Conservation (phyloP, 495 filamentous ascomycete genomes). For the Penicillium subrubescens region DNA sequence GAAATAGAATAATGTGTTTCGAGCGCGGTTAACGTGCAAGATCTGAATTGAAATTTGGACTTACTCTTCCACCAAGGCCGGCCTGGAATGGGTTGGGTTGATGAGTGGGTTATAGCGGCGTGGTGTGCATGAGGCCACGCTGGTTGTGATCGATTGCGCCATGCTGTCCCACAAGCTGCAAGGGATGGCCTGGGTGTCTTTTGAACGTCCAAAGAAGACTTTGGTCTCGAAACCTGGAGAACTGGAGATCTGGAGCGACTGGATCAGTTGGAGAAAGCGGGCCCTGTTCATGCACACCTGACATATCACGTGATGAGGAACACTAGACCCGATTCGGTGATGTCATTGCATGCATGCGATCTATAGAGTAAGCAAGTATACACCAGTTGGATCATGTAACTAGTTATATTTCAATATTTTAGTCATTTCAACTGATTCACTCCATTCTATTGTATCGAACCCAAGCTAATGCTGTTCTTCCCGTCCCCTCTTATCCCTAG, state of each 20-base stretch:
- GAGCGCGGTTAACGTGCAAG: not conserved
- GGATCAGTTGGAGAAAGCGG: constrained; percentile 7
- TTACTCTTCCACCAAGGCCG: constrained; percentile 47
- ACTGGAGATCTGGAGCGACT: not conserved
- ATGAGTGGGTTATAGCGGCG: constrained; percentile 42
- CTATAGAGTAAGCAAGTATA: not conserved
- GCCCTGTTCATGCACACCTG: not conserved
- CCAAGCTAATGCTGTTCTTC: not conserved
- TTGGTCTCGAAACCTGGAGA: not conserved
- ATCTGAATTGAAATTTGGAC: constrained; percentile 4
- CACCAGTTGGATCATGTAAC: too few relatives aligned
- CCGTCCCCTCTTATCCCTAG: not conserved
- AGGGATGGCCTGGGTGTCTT: not conserved
- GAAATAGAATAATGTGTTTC: not conserved
- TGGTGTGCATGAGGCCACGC: constrained; percentile 9
- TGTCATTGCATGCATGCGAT: constrained; percentile 10
- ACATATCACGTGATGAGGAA: constrained; percentile 4
- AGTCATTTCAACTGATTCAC: too few relatives aligned
- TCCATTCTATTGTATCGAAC: not conserved
- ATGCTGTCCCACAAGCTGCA: constrained; percentile 7
- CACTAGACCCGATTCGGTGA: constrained; percentile 1
- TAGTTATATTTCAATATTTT: too few relatives aligned
- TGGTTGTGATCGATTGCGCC: constrained; percentile 11
- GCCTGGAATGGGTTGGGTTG: constrained; percentile 36
- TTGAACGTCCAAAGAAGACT: not conserved